phyloP scores from a whole-genome alignment of 2,329 filamentous ascomycete genomes.

The Exophiala sideris region DNA sequence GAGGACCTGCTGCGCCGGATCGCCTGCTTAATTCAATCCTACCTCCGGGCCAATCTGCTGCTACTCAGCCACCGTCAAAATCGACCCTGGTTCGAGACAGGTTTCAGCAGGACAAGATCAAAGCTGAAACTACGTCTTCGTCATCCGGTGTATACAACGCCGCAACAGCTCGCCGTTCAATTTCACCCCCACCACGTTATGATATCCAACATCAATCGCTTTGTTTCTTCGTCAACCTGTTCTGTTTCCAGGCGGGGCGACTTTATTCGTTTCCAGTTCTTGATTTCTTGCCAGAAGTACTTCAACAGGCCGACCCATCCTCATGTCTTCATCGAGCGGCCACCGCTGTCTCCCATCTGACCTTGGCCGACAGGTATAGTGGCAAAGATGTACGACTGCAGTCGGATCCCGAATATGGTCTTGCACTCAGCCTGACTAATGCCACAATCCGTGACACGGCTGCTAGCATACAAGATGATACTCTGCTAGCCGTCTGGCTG shows the following conservation, averaged over 20 bases:
- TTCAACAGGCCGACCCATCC: conserved; percentile 11
- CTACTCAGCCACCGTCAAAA: background rate
- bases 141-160: background rate
- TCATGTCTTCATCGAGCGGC: conserved; percentile 20
- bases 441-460: conserved; percentile 18
- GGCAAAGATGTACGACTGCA: conserved; percentile 25
- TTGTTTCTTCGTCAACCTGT: conserved; percentile 28
- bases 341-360: conserved; percentile 27
- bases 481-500: conserved; percentile 26
- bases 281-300: conserved; percentile 25
- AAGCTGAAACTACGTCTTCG: conserved; percentile 6
- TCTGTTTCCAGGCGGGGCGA: conserved; percentile 25
- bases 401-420: conserved; percentile 22
- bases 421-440: conserved; percentile 20
- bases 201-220: conserved; percentile 27
- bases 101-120: conserved; percentile 1
- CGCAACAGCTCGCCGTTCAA: conserved; percentile 8
- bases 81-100: background rate
- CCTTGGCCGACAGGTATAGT: conserved; percentile 26
- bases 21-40: background rate
- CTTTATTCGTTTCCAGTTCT: conserved; percentile 26
- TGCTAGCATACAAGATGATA: conserved; percentile 24
- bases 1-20: background rate
- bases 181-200: conserved; percentile 22
- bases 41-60: background rate